These are phyloP conservation scores for Tilletia indica DNA, from an alignment of 1,284 basidiomycete species.

Conservation along the genomic window DNA sequence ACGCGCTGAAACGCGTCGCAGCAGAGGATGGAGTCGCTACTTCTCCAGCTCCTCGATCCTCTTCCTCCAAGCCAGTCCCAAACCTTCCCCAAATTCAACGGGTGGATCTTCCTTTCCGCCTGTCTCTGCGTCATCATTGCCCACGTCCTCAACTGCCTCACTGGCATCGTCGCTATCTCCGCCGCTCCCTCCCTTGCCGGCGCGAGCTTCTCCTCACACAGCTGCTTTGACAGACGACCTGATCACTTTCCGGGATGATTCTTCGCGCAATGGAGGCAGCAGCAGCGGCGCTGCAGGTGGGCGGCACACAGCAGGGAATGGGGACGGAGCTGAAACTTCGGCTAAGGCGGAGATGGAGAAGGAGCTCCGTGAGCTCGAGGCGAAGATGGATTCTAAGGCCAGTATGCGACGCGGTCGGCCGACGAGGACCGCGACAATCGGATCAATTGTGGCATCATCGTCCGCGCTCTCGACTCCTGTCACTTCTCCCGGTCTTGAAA, in stretches of 20 bases:
- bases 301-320: constrained; percentile 16
- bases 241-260: constrained; percentile 29
- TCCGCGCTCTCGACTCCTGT: constrained; percentile 17
- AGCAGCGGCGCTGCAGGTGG: background rate
- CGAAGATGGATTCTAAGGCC: constrained; percentile 46
- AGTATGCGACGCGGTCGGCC: constrained; percentile 58
- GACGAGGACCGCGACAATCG: constrained; percentile 26
- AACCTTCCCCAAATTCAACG: too few species aligned
- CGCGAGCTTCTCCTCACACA: background rate
- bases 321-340: constrained; percentile 30
- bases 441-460: too few species aligned
- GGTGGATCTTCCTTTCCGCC: too few species aligned
- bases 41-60: background rate
- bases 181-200: background rate
- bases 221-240: constrained; percentile 26
- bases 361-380: constrained; percentile 34
- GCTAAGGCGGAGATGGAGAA: constrained; percentile 33
- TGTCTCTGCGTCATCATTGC: background rate
- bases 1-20: constrained; percentile 35
- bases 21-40: constrained; percentile 24
- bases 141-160: constrained; percentile 1
- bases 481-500: constrained; percentile 19
- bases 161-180: constrained; percentile 1
- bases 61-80: too few species aligned
- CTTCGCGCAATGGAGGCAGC: background rate